These are phyloP conservation scores for Pelargonium fulgidum DNA, from an alignment of 441 rosid species.

Conservation along the genomic window DNA sequence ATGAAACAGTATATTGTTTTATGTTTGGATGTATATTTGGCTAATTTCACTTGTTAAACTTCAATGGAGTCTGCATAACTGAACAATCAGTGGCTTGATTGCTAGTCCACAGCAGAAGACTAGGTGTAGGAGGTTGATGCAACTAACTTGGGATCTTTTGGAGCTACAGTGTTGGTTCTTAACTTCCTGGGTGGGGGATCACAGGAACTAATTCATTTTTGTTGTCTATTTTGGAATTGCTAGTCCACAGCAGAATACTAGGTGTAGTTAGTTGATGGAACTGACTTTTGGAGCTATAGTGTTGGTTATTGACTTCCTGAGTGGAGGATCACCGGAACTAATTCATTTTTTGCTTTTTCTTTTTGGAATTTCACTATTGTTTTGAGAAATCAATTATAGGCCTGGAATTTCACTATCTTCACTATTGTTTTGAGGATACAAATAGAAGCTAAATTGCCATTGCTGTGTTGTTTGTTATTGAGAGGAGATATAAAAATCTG, in stretches of 20 bases:
- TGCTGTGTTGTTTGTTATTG: background rate
- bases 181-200: background rate
- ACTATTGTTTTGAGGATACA: no score
- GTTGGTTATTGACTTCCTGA: no score
- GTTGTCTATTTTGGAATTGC: background rate
- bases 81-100: background rate
- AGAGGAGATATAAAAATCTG: background rate
- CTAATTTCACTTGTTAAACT: background rate
- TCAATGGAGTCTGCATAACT: background rate
- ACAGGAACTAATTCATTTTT: background rate
- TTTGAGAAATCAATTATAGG: background rate
- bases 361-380: no score
- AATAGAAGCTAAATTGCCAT: background rate
- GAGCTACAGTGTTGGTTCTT: background rate
- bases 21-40: background rate
- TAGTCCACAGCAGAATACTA: no score
- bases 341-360: no score
- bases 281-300: no score
- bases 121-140: background rate
- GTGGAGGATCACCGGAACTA: no score
- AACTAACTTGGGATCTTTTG: background rate
- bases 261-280: no score
- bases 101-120: background rate
- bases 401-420: no score
- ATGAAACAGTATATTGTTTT: background rate